These are phyloP conservation scores for Aureobasidium sp. DNA, from an alignment of 2,329 filamentous ascomycete genomes.

Conservation along the genomic window DNA sequence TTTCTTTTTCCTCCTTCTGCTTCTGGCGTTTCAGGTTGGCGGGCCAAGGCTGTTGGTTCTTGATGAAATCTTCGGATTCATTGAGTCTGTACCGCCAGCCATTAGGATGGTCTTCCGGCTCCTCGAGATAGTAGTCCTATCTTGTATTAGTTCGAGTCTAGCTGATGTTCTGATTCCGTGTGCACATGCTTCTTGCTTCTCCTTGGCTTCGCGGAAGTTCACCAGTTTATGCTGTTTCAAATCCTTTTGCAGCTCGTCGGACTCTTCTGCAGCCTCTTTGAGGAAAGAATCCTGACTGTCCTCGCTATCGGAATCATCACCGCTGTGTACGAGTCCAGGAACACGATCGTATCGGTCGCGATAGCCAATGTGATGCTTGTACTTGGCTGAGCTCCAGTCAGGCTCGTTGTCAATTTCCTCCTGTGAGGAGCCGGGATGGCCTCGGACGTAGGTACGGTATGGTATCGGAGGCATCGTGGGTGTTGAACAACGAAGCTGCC, in stretches of 20 bases:
- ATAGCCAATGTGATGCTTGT: slow-evolving; percentile 39
- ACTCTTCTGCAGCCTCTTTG: slow-evolving; percentile 24
- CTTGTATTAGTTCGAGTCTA: background rate
- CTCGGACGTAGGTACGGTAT: slow-evolving; percentile 25
- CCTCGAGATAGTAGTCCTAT: slow-evolving; percentile 39
- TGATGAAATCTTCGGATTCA: slow-evolving; percentile 44
- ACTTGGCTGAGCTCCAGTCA: slow-evolving; percentile 35
- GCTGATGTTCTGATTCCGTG: background rate
- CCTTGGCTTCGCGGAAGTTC: slow-evolving; percentile 35
- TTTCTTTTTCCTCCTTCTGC: slow-evolving; percentile 26
- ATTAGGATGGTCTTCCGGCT: slow-evolving; percentile 38
- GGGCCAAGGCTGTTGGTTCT: slow-evolving; percentile 43
- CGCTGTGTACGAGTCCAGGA: slow-evolving; percentile 35
- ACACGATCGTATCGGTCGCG: slow-evolving; percentile 32
- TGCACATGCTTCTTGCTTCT: slow-evolving; percentile 21
- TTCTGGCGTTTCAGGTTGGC: slow-evolving; percentile 36
- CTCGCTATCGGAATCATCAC: slow-evolving; percentile 21
- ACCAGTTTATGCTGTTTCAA: slow-evolving; percentile 29
- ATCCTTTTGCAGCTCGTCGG: slow-evolving; percentile 24
- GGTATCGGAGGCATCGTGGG: slow-evolving; percentile 26
- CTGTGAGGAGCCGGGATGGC: slow-evolving; percentile 35
- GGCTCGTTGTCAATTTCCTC: slow-evolving; percentile 39
- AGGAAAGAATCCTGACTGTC: slow-evolving; percentile 19
- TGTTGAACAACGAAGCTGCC: background rate
- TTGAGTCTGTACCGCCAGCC: slow-evolving; percentile 47